Conservation (phyloP, 805 yeast genomes). For the Suhomyces sp. region DNA sequence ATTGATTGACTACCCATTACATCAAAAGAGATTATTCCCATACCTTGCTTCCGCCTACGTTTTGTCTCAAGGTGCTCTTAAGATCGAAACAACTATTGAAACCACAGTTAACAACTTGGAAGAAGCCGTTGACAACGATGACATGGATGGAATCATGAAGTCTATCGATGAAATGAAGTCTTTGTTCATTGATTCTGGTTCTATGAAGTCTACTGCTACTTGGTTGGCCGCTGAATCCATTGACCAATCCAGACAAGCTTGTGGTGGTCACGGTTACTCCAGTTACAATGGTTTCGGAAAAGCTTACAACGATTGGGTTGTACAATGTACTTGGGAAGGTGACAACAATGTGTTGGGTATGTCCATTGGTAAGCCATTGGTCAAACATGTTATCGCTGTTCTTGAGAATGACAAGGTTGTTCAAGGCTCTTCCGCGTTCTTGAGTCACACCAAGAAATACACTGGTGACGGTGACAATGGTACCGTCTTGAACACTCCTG, state of each 20-base stretch:
- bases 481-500: constrained; percentile 24
- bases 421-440: constrained; percentile 48
- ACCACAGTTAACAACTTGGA: constrained; percentile 34
- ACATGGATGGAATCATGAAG: constrained; percentile 28
- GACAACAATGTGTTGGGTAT: constrained; percentile 46
- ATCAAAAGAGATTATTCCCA: constrained; percentile 47
- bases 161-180: constrained; percentile 41
- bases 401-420: constrained; percentile 33
- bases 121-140: constrained; percentile 34
- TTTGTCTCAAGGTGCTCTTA: constrained; percentile 37
- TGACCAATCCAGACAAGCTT: constrained; percentile 44
- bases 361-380: constrained; percentile 41
- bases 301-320: constrained; percentile 46
- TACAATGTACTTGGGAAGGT: constrained; percentile 52
- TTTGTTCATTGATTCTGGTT: constrained; percentile 45
- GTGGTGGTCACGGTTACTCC: constrained; percentile 51
- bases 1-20: constrained; percentile 45
- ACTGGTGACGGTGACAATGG: constrained; percentile 23
- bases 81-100: constrained; percentile 35
- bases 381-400: constrained; percentile 31
- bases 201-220: constrained; percentile 44
- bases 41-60: constrained; percentile 42
- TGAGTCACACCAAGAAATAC: constrained; percentile 28
- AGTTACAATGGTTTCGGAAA: constrained; percentile 46
- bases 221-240: constrained; percentile 45